Base-by-base conservation (phyloP, 768 basidiomycete genomes). In the Sistotremastrum niveocremeum region DNA sequence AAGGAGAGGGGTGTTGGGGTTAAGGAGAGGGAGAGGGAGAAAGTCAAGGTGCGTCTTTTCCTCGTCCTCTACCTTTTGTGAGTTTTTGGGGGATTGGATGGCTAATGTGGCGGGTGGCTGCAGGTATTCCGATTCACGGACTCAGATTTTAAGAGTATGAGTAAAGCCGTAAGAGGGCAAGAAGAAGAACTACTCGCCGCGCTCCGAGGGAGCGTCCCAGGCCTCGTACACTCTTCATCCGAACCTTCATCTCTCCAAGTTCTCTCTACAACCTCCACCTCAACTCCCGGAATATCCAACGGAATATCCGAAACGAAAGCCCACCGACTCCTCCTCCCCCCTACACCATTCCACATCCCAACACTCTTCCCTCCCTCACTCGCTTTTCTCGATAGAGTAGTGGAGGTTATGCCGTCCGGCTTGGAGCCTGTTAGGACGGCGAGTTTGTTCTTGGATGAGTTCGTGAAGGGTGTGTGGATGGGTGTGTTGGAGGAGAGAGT, bases 401-500 rank as follows among this genome's bases (percentile, higher is more conserved):
- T 77, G 37, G 74, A 77, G 29, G 66, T 83, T 30, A 65, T 95
- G 31, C 89, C 91, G 2, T 72, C 76, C 41, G 86, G 81, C 3
- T 54, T 74, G 32, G 84, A 86, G 50, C 71, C 73, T 32, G 72
- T 75, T 20, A 69, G 73, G 43, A 72, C 79, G 2, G 79, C 85
- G 30, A 81, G 77, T 39, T 68, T 74, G 12, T 76, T 93, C 7
- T 60, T 97, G 48, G 89, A 97, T 49, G 87, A 95, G 42, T 98
- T 99, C 57, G 89, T 99, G 8, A 65, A 90, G 38, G 85, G 81
- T 46, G 84, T 89, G 1, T 98, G 94, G 65, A 65, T 98, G 40
- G 94, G 94, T 0, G 93, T 95, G 60, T 62, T 99, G 48, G 93
- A 97, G 59, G 93, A 97, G 59, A 91, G 89, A 59, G 88, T 94